phyloP scores from a whole-genome alignment of 192 early-diverging fungal species.

The Spinellus fusiger region DNA sequence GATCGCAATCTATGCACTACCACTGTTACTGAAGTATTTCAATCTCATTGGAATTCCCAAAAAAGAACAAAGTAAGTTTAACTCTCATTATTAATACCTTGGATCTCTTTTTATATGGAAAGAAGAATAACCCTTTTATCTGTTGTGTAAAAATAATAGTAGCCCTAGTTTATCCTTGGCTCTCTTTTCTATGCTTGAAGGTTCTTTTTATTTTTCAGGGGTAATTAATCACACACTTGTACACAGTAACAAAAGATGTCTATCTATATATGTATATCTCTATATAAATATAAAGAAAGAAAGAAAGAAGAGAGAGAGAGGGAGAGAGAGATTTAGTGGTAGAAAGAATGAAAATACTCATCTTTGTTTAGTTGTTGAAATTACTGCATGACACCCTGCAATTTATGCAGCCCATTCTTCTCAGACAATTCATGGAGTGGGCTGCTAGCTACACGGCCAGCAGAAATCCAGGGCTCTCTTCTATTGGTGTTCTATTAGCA shows the following conservation, averaged over 20 bases:
- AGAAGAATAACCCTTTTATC: too few relatives aligned
- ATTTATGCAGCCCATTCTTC: slow-evolving; percentile 76
- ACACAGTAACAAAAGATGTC: background rate
- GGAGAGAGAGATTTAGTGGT: too few relatives aligned
- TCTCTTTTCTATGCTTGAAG: slow-evolving; percentile 53
- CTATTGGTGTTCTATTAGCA: slow-evolving; percentile 80
- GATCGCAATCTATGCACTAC: slow-evolving; percentile 62
- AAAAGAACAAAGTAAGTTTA: slow-evolving; percentile 33
- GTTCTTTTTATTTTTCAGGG: slow-evolving; percentile 63
- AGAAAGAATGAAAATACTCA: background rate
- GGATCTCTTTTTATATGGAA: background rate
- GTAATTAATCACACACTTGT: too few relatives aligned
- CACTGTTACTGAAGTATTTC: slow-evolving; percentile 72
- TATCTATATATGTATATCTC: background rate
- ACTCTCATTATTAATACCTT: background rate
- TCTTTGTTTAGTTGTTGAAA: slow-evolving; percentile 58
- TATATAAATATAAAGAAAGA: too few relatives aligned
- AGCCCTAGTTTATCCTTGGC: slow-evolving; percentile 74
- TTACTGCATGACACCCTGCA: slow-evolving; percentile 63
- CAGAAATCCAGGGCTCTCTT: slow-evolving; percentile 50
- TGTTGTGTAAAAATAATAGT: too few relatives aligned
- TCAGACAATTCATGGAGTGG: slow-evolving; percentile 64
- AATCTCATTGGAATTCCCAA: slow-evolving; percentile 59
- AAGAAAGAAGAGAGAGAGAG: background rate
- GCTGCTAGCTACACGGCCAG: slow-evolving; percentile 54